A percentile compares a stretch with the other conserved stretches of the same genome.
phyloP scores from a whole-genome alignment of 768 basidiomycete species.

The Termitomyces heimii region DNA sequence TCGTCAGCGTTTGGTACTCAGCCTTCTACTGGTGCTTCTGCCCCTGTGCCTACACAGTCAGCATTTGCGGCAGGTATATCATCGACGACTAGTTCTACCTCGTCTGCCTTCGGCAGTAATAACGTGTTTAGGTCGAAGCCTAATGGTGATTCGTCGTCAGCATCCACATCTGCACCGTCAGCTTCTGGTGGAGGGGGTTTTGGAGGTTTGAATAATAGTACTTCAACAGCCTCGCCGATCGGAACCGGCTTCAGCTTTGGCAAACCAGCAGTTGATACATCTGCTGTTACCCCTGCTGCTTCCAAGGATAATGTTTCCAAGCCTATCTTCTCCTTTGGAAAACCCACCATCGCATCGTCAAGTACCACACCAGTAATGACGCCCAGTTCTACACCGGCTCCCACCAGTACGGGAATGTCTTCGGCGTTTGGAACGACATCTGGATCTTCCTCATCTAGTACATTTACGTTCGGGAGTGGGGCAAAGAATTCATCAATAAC shows the following conservation, averaged over 20 bases:
- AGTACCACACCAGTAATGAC: constrained; percentile 2
- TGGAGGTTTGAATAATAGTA: neutral
- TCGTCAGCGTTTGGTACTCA: constrained; percentile 1
- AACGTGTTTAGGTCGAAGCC: neutral
- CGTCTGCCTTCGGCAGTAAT: neutral
- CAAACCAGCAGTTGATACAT: constrained; percentile 2
- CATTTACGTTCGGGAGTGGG: constrained; percentile 6
- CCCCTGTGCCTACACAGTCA: neutral
- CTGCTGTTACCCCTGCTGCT: neutral
- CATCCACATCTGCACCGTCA: neutral
- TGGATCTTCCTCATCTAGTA: neutral
- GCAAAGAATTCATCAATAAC: constrained; percentile 12
- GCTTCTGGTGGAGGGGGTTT: neutral
- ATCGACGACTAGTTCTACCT: neutral
- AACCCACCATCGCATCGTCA: neutral
- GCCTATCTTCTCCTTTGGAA: constrained; percentile 12
- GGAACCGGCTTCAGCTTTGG: constrained; percentile 2
- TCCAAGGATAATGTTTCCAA: constrained; percentile 1
- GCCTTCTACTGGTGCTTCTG: neutral
- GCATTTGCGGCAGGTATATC: neutral
- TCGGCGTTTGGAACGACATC: constrained; percentile 2
- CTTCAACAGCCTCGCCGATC: constrained; percentile 4
- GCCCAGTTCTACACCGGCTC: constrained; percentile 3
- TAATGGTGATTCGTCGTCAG: neutral
- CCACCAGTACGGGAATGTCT: neutral